Evolutionary conservation across 192 early-diverging fungal genomes (phyloP).

Genomic region (Coemansia sp.): DNA sequence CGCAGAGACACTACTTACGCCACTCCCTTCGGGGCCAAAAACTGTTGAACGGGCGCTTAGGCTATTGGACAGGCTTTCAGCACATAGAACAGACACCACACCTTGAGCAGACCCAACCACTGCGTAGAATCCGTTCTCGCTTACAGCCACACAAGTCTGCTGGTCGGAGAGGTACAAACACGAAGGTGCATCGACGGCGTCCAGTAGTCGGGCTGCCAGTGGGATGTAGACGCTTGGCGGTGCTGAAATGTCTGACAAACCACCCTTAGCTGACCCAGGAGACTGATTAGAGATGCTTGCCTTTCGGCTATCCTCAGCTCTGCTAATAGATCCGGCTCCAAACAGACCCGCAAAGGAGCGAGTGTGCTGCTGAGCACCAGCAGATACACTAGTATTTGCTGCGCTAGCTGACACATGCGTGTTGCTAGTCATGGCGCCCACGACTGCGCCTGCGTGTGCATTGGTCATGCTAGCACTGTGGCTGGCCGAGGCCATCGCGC

Average conservation of each 20-base stretch:
- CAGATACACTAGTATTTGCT: not conserved
- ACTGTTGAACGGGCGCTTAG: conserved; percentile 2
- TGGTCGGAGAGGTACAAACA: conserved; percentile 25
- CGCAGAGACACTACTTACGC: not conserved
- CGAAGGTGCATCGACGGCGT: conserved; percentile 20
- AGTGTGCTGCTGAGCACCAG: not conserved
- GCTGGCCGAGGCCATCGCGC: conserved; percentile 4
- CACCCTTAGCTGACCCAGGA: not conserved
- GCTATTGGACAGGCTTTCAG: not conserved
- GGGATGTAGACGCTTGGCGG: conserved; percentile 32
- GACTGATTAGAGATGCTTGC: not conserved
- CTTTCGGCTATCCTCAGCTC: not conserved
- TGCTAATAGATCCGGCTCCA: conserved; percentile 8
- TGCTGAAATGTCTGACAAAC: conserved; percentile 6
- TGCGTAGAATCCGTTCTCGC: conserved; percentile 9
- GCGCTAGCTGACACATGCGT: not conserved
- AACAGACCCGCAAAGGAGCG: conserved; percentile 33
- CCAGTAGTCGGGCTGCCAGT: conserved; percentile 36
- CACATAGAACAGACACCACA: conserved; percentile 13
- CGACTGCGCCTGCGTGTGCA: conserved; percentile 39
- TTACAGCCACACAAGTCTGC: conserved; percentile 25
- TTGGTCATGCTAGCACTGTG: conserved; percentile 34
- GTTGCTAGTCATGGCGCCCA: conserved; percentile 29
- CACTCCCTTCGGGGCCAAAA: not conserved
- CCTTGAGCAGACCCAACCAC: conserved; percentile 30